These are phyloP conservation scores for Psilocybe cyanescens DNA, from an alignment of 768 basidiomycete species.

Conservation along the genomic window DNA sequence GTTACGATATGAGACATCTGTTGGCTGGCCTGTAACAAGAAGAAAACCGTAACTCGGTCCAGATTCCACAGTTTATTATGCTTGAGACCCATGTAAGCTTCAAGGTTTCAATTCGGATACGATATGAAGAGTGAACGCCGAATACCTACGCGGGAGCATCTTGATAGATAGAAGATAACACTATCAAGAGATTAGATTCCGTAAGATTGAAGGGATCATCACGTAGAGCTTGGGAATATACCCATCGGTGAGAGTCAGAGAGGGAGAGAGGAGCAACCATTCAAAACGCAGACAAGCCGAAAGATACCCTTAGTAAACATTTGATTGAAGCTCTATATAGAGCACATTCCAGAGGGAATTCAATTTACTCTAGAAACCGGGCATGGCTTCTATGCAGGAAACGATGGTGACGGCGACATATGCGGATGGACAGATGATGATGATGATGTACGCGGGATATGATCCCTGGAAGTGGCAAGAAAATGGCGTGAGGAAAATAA, in stretches of 20 bases:
- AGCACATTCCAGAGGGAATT: neutral
- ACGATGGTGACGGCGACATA: neutral
- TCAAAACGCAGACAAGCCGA: neutral
- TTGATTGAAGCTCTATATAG: no score
- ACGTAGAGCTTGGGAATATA: neutral
- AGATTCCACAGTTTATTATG: neutral
- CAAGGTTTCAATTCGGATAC: neutral
- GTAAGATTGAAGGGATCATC: neutral
- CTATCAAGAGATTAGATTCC: neutral
- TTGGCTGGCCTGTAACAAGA: neutral
- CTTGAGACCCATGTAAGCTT: neutral
- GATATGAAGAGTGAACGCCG: neutral
- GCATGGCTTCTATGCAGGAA: neutral
- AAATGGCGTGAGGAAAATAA: neutral
- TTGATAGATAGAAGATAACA: neutral
- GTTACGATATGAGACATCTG: neutral
- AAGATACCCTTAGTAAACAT: no score
- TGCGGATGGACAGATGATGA: neutral
- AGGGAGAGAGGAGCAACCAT: no score
- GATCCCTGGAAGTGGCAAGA: neutral
- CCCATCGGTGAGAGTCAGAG: neutral
- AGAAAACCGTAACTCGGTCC: neutral
- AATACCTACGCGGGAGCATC: neutral
- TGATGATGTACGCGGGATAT: neutral
- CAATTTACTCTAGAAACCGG: neutral